A percentile compares a stretch with the other conserved stretches of the same genome.
Evolutionary conservation across 2,329 filamentous ascomycete genomes (phyloP).

Genomic region (Pseudopithomyces maydicus): DNA sequence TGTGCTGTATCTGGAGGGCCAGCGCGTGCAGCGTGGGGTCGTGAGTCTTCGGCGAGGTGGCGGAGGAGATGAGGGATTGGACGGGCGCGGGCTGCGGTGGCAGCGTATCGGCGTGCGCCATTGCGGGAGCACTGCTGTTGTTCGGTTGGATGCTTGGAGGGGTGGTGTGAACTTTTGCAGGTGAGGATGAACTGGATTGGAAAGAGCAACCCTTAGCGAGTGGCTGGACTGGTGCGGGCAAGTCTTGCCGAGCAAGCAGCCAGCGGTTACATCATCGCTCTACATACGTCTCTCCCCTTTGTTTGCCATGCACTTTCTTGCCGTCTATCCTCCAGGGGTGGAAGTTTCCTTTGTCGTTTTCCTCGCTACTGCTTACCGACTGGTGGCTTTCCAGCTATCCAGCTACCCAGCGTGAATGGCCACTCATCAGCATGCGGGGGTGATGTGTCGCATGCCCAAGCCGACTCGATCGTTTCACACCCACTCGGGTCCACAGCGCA

Average conservation of each 20-base stretch:
- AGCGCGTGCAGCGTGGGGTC: conserved; percentile 53
- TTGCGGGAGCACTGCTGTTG: conserved; percentile 19
- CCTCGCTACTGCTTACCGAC: no score
- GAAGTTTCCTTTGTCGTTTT: no score
- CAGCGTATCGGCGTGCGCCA: conserved; percentile 31
- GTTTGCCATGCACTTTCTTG: background rate
- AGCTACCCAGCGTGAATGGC: no score
- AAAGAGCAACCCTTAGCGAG: conserved; percentile 28
- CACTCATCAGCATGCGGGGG: no score
- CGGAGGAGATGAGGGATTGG: conserved; percentile 34
- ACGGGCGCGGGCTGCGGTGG: conserved; percentile 37
- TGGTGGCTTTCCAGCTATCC: no score
- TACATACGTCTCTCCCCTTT: background rate
- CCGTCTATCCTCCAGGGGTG: no score
- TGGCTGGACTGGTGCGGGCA: background rate
- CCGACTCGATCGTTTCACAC: conserved; percentile 1
- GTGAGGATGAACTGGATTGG: background rate
- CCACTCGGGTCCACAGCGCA: background rate
- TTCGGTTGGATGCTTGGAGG: conserved; percentile 2
- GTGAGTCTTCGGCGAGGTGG: conserved; percentile 19
- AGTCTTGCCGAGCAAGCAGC: background rate
- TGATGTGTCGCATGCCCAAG: conserved; percentile 7
- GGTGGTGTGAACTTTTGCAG: background rate
- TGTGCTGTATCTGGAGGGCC: conserved; percentile 67
- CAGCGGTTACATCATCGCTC: background rate